These are phyloP conservation scores for Helicocarpus griseus DNA, from an alignment of 2,329 filamentous ascomycete genomes.

Conservation along the genomic window DNA sequence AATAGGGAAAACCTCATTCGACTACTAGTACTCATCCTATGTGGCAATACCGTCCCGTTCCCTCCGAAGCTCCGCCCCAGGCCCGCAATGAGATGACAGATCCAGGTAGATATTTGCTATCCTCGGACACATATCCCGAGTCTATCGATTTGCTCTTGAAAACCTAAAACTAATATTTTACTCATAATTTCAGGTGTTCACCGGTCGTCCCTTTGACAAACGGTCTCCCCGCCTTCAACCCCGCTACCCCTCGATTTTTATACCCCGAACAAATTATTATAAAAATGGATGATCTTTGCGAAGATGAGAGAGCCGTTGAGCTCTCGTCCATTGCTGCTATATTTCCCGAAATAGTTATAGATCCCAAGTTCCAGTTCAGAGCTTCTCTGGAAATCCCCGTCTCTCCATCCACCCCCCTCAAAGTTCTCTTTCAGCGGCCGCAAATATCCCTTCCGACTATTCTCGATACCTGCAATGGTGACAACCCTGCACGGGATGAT, in stretches of 20 bases:
- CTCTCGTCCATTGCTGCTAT: slow-evolving; percentile 52
- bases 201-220: background rate
- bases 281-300: slow-evolving; percentile 28
- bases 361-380: slow-evolving; percentile 36
- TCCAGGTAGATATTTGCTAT: background rate
- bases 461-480: slow-evolving; percentile 19
- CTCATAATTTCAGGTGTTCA: too few relatives aligned
- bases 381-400: slow-evolving; percentile 49
- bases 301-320: slow-evolving; percentile 52
- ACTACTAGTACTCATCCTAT: background rate
- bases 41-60: background rate
- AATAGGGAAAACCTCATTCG: background rate
- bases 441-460: slow-evolving; percentile 30
- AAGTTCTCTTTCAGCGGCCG: slow-evolving; percentile 31
- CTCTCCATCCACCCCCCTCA: slow-evolving; percentile 44
- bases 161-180: background rate
- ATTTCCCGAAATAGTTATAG: slow-evolving; percentile 49
- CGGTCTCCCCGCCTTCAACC: background rate
- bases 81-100: background rate
- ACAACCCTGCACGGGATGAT: slow-evolving; percentile 13
- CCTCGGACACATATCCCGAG: too few relatives aligned
- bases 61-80: background rate
- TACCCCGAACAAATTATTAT: background rate
- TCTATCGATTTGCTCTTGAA: background rate
- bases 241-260: background rate